phyloP scores from a whole-genome alignment of 257 asterid genomes.

The Nicotiana undulata region DNA sequence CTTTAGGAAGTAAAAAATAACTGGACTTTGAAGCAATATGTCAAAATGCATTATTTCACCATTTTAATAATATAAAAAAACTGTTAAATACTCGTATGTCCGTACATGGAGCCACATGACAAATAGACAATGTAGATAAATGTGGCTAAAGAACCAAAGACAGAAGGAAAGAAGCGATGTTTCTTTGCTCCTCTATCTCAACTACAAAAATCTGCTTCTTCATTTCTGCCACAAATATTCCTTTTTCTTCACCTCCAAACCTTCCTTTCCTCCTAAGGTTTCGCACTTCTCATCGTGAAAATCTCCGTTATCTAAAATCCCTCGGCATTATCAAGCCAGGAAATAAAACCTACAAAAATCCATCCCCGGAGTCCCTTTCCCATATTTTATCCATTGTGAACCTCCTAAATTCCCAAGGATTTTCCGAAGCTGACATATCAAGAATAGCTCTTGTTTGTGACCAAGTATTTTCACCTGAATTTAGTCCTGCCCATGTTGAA shows the following conservation, averaged over 20 bases:
- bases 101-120: constrained; percentile 1
- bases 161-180: not conserved
- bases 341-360: constrained; percentile 7
- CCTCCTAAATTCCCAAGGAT: constrained; percentile 26
- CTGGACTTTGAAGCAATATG: not conserved
- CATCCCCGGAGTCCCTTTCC: constrained; percentile 19
- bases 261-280: constrained; percentile 14
- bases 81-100: not conserved
- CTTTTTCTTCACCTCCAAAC: not conserved
- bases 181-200: not conserved
- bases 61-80: not conserved
- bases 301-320: constrained; percentile 25
- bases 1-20: too few species aligned
- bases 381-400: constrained; percentile 22
- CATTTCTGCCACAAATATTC: not conserved
- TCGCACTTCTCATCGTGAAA: constrained; percentile 20
- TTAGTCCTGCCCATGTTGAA: constrained; percentile 2
- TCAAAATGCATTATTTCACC: not conserved
- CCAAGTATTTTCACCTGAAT: constrained; percentile 14
- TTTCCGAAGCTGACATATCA: constrained; percentile 18
- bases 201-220: not conserved
- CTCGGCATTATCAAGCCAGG: constrained; percentile 18
- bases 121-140: not conserved
- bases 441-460: constrained; percentile 20
- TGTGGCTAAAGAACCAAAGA: not conserved